Conservation (phyloP, 2,329 filamentous ascomycete species). For the Triangularia setosa region DNA sequence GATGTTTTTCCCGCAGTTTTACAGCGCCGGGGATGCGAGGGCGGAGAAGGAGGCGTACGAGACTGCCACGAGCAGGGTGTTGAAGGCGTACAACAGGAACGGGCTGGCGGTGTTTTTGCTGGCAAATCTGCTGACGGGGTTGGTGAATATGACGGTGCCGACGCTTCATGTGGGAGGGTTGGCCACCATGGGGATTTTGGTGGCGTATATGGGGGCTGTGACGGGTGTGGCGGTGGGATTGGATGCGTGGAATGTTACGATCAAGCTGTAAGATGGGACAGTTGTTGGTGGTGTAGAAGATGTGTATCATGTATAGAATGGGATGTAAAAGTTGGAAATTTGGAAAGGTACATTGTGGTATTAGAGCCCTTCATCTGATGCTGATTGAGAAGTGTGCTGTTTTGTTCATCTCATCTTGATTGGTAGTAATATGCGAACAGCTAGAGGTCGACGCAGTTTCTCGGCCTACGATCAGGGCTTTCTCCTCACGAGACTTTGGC, state of each 20-base stretch:
- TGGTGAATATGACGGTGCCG: constrained; percentile 81
- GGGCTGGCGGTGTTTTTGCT: constrained; percentile 80
- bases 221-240: constrained; percentile 64
- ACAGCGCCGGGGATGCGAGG: constrained; percentile 51
- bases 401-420: neutral
- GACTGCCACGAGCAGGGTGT: constrained; percentile 72
- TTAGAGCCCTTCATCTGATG: neutral
- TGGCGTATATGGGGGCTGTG: constrained; percentile 66
- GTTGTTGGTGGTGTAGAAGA: neutral
- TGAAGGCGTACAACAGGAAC: constrained; percentile 83
- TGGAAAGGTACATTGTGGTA: neutral
- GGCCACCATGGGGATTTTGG: constrained; percentile 68
- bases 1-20: constrained; percentile 69
- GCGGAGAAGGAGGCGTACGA: constrained; percentile 62
- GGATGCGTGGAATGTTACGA: constrained; percentile 62
- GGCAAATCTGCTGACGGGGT: constrained; percentile 83
- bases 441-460: neutral
- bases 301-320: neutral
- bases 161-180: constrained; percentile 68
- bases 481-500: neutral
- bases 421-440: neutral
- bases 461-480: neutral
- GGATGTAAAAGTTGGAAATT: neutral
- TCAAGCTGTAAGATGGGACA: constrained; percentile 51
- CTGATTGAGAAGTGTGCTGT: neutral